Evolutionary conservation across 305 asterid species (phyloP), one percentile per base, ranked within the genome.

Genomic region (Ilex paraguariensis): DNA sequence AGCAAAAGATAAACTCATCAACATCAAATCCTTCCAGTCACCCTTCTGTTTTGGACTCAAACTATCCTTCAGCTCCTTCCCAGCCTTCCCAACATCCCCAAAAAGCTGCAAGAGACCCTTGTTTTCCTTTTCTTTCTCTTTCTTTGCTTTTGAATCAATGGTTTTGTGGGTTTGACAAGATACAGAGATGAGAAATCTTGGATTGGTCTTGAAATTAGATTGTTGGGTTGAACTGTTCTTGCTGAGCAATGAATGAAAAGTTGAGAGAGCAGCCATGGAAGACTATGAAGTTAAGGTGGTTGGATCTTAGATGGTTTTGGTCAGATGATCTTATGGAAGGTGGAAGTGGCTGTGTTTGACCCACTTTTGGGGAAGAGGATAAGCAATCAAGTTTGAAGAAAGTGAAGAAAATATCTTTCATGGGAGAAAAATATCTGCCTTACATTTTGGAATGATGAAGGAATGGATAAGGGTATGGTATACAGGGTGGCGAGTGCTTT

Each of bases 1-100:
- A 72, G 95, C 97, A 84, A 92, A 89, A 16, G 98, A 90, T 12
- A 92, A 76, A 51, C 98, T 77, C 90, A 90, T 90, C 30, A 87
- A 75, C 2, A 89, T 71, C 68, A 93, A 39, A 54, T 93, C 98
- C 51, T 90, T 90, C 97, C 96, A 87, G 51, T 93, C 98, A 42
- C 98, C 97, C 68, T 93, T 90, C 64, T 67, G 71, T 70, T 87
- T 77, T 17, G 98, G 96, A 56, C 96, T 85, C 83, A 86, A 66
- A 70, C 68, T 79, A 14, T 90, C 91, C 60, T 69, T 79, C 56
- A 90, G 13, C 15, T 68, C 84, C 54, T 75, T 78, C 21, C 93
- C 91, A 31, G 84, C 17, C 71, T 81, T 82, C 75, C 65, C 81
- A 56, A 79, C 61, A 72, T 79, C 73, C 32, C 52, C 49, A 68